These are phyloP conservation scores for Russula lepida DNA, from an alignment of 768 basidiomycete genomes.

Conservation along the genomic window DNA sequence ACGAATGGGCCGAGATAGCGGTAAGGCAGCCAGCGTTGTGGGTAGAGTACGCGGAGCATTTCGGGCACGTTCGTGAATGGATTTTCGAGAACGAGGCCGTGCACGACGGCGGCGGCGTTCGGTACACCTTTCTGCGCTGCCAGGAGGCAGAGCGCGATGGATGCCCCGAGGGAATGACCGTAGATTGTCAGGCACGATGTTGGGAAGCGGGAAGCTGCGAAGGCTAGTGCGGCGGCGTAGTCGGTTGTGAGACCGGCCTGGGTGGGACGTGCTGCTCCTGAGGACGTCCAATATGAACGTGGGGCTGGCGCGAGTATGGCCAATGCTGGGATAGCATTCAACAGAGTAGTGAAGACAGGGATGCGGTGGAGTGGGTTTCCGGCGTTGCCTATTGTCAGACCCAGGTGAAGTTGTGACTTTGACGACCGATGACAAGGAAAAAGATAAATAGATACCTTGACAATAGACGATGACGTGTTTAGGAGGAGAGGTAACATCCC, in stretches of 20 bases:
- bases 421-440: neutral
- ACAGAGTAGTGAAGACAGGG: conserved; percentile 34
- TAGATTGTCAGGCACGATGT: conserved; percentile 31
- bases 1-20: conserved; percentile 38
- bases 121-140: conserved; percentile 13
- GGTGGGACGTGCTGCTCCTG: conserved; percentile 29
- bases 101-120: conserved; percentile 15
- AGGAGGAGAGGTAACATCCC: neutral
- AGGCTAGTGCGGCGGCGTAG: conserved; percentile 30
- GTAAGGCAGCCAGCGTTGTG: conserved; percentile 42
- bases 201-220: conserved; percentile 31
- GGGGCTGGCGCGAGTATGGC: conserved; percentile 37
- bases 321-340: conserved; percentile 20
- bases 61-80: conserved; percentile 39
- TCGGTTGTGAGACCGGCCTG: conserved; percentile 35
- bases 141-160: conserved; percentile 36
- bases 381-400: conserved; percentile 34
- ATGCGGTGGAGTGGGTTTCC: conserved; percentile 41
- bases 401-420: neutral
- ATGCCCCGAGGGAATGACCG: conserved; percentile 44
- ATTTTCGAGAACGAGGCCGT: conserved; percentile 42
- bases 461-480: conserved; percentile 29
- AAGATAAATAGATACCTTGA: conserved; percentile 26
- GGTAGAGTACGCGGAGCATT: conserved; percentile 42
- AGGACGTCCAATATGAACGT: conserved; percentile 44